Base-by-base conservation (phyloP, 2,329 filamentous ascomycete genomes). In the Ophiocordyceps australis region DNA sequence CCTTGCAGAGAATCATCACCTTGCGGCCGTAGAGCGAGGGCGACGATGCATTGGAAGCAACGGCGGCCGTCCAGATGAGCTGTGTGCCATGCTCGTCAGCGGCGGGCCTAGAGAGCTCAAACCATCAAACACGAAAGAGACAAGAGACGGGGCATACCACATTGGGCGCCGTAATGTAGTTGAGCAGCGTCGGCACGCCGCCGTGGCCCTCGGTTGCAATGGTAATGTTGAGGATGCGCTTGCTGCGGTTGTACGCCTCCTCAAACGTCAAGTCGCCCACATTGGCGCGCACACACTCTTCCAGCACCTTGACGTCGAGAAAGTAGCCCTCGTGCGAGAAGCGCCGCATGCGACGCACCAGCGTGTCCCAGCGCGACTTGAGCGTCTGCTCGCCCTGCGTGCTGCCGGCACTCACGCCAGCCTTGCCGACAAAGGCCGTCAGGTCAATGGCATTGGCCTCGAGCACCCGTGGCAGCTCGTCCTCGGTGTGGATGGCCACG, bases 131-230 rank as follows among this genome's bases (percentile, higher is more conserved):
- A n/a, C n/a, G n/a, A n/a, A n/a, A n/a, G n/a, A n/a, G n/a, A n/a
- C n/a, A n/a, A n/a, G n/a, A n/a, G n/a, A n/a, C n/a, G n/a, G n/a
- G n/a, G n/a, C 76, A 36, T 64, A 83, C 78, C 40, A 94, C 83
- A 42, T 94, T 86, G 4, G 86, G 86, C 3, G 86, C 80, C 2
- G 85, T 94, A 26, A 94, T 62, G 43, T 94, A 89, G 48, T 94
- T 95, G 18, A 95, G 64, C 17, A 94, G 54, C 24, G 77, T 83
- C 3, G 85, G 85, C 2, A 86, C 71, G 18, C 80, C 81, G 10
- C 70, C 73, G 32, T 74, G 69, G 5, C 69, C 71, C 14, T 71
- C 72, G 2, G 77, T 80, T 1, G 79, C 78, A 14, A 94, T 74
- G 0, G 83, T 93, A 35, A 95, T 94, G 45, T 94, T 94, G 37